Evolutionary conservation across 2,329 filamentous ascomycete genomes (phyloP).

Genomic region (Cladosporium sphaerospermum): DNA sequence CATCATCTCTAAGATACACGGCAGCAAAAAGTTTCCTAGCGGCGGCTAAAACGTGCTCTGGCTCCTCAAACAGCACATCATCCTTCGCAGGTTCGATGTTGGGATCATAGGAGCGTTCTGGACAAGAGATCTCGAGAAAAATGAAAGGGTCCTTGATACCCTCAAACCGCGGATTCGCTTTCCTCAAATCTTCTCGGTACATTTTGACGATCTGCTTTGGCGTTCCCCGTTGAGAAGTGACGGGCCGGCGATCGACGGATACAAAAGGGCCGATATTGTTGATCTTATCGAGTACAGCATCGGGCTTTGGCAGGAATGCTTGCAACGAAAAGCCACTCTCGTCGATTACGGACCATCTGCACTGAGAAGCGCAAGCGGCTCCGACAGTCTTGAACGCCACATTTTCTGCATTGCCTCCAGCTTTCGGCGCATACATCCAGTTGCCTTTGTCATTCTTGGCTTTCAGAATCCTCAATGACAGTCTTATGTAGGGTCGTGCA

Average conservation of each 20-base stretch:
- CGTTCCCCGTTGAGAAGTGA: conserved; percentile 50
- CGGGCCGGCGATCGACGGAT: conserved; percentile 62
- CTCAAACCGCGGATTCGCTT: conserved; percentile 19
- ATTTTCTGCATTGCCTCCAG: conserved; percentile 47
- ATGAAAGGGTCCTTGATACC: conserved; percentile 53
- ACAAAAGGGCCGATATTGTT: conserved; percentile 49
- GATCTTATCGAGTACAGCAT: conserved; percentile 38
- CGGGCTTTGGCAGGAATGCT: conserved; percentile 52
- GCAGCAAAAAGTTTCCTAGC: conserved; percentile 40
- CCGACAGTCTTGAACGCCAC: conserved; percentile 58
- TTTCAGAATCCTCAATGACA: conserved; percentile 56
- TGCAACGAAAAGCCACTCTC: conserved; percentile 44
- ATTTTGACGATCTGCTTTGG: conserved; percentile 53
- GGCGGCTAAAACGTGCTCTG: conserved; percentile 39
- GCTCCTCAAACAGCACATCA: conserved; percentile 61
- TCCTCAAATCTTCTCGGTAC: conserved; percentile 48
- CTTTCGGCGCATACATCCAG: conserved; percentile 59
- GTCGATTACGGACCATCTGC: conserved; percentile 37
- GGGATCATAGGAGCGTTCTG: conserved; percentile 58
- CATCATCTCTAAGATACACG: conserved; percentile 14
- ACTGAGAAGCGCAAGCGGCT: conserved; percentile 49
- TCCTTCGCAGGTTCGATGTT: conserved; percentile 69
- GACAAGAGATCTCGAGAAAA: conserved; percentile 57
- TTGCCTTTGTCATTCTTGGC: conserved; percentile 44
- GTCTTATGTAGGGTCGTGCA: conserved; percentile 55